These are phyloP conservation scores for Moricandia moricandioides DNA, from an alignment of 345 rosid species.

Conservation along the genomic window DNA sequence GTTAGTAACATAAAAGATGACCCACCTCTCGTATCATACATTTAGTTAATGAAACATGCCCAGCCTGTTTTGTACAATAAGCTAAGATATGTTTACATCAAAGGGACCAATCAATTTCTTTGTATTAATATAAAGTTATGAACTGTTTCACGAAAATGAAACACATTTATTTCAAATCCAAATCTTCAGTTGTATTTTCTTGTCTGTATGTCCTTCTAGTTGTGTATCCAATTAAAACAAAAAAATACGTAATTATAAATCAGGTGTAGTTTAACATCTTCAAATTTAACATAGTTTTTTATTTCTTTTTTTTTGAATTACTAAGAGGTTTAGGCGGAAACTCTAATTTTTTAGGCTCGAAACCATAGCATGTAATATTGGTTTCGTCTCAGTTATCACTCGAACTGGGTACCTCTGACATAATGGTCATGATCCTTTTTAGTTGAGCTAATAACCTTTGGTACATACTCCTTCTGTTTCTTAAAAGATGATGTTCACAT, in stretches of 20 bases:
- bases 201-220: conserved; percentile 12
- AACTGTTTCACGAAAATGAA: conserved; percentile 23
- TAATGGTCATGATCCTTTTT: too few species aligned
- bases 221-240: conserved; percentile 11
- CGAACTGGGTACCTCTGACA: too few species aligned
- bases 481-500: too few species aligned
- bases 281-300: background rate
- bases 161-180: conserved; percentile 26
- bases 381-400: too few species aligned
- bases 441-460: too few species aligned
- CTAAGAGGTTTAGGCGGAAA: too few species aligned
- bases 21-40: conserved; percentile 31
- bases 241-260: background rate
- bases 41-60: conserved; percentile 35
- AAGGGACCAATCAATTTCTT: conserved; percentile 26
- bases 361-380: too few species aligned
- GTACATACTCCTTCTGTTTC: too few species aligned
- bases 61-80: conserved; percentile 40
- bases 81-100: conserved; percentile 37
- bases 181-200: conserved; percentile 1
- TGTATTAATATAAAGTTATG: conserved; percentile 21
- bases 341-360: too few species aligned
- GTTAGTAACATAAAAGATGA: conserved; percentile 26
- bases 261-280: background rate
- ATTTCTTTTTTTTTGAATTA: too few species aligned